These are phyloP conservation scores for Corchorus olitorius DNA, from an alignment of 345 rosid genomes.

Conservation along the genomic window DNA sequence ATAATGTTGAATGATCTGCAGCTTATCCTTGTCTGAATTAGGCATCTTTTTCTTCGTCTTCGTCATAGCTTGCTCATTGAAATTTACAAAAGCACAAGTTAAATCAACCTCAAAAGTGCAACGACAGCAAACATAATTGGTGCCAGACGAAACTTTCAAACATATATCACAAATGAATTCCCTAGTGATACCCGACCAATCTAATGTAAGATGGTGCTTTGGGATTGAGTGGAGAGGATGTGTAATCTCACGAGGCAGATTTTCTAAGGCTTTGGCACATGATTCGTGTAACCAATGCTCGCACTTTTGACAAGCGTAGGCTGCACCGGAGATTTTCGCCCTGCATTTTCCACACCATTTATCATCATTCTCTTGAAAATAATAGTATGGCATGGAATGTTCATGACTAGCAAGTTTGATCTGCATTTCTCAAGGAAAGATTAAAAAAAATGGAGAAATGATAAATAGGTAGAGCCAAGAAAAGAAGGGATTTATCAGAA, in stretches of 20 bases:
- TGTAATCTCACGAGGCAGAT: conserved; percentile 19
- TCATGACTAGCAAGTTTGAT: conserved; percentile 9
- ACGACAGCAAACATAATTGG: background rate
- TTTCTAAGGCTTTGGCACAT: conserved; percentile 15
- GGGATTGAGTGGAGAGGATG: conserved; percentile 12
- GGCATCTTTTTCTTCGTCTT: background rate
- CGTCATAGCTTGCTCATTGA: background rate
- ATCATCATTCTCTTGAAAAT: background rate
- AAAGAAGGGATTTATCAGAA: conserved; percentile 17
- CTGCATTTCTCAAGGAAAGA: conserved; percentile 10
- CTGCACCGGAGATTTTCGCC: background rate
- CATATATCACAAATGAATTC: background rate
- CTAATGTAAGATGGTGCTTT: background rate
- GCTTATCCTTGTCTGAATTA: background rate
- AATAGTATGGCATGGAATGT: background rate
- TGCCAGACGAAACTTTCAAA: background rate
- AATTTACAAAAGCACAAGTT: background rate
- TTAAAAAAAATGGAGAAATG: background rate
- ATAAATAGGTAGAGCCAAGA: conserved; percentile 33
- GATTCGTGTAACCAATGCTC: conserved; percentile 3
- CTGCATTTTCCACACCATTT: background rate
- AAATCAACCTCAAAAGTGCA: conserved; percentile 13
- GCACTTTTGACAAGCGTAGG: background rate
- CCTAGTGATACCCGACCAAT: background rate
- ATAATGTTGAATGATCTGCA: background rate